These are phyloP conservation scores for Talaromyces stipitatus DNA, from an alignment of 495 filamentous ascomycete genomes.

Conservation along the genomic window DNA sequence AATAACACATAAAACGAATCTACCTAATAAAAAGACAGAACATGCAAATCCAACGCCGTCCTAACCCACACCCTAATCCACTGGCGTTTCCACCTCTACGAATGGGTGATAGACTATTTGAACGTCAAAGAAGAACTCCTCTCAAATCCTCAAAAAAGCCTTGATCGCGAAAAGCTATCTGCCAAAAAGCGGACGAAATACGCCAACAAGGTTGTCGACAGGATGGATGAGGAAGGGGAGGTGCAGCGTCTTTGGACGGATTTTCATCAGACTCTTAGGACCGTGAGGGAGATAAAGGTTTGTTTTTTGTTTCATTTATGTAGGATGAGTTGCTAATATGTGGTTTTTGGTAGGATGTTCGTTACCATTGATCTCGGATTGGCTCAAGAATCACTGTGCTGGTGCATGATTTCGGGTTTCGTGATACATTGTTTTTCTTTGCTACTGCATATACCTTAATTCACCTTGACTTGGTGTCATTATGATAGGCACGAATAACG, in stretches of 20 bases:
- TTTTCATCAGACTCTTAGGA: constrained; percentile 50
- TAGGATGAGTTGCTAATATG: not conserved
- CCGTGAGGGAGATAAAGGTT: constrained; percentile 42
- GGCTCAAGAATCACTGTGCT: too few species aligned
- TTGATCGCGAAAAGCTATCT: constrained; percentile 4
- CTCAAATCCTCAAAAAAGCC: not conserved
- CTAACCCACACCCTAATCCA: constrained; percentile 64
- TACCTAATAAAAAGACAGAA: constrained; percentile 18
- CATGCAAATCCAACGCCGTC: constrained; percentile 60
- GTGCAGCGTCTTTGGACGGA: constrained; percentile 50
- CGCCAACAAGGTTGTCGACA: constrained; percentile 49
- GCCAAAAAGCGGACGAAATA: constrained; percentile 42
- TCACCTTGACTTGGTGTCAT: too few species aligned
- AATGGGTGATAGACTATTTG: constrained; percentile 60
- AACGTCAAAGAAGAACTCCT: constrained; percentile 34
- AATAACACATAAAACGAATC: not conserved
- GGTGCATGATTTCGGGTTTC: too few species aligned
- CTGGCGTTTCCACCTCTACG: constrained; percentile 68
- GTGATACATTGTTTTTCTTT: too few species aligned
- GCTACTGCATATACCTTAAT: too few species aligned
- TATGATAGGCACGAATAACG: too few species aligned
- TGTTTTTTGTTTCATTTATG: constrained; percentile 1
- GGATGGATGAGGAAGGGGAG: constrained; percentile 47
- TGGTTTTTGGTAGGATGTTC: not conserved
- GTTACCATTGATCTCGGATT: too few species aligned